Base-by-base conservation (phyloP, 108 stramenopile genomes). In the Conticribra guillardii region DNA sequence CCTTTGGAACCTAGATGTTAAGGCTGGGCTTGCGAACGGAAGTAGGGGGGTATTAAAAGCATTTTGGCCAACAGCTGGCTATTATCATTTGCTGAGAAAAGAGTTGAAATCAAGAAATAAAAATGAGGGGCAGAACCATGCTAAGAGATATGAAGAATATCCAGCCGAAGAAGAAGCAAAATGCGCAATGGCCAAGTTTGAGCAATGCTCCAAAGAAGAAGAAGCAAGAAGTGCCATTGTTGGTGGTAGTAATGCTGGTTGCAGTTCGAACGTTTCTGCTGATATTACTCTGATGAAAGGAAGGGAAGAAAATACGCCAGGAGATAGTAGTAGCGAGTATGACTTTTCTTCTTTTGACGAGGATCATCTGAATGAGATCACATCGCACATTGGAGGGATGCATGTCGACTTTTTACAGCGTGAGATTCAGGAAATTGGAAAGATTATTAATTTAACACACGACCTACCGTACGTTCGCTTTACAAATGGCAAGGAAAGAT, bases 11-110 rank as follows among this genome's bases (percentile, higher is more conserved):
- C 57, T 79, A 19, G 72, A 79, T 18, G 15, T 79, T 14, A 64
- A 57, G 11, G 15, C 2, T 2, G 75, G 70, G 22, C 77, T 90
- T 17, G 85, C 84, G 0, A 93, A 93, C 72, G 91, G 91, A 5
- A 64, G 87, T 17, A 69, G 86, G 15, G 89, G 89, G 4, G 81
- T 87, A 11, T 83, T 93, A 4, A 49, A 64, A 23, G 81, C 45
- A 14, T 86, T 84, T 31, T 24, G 58, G 22, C 32, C 56, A 9
- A n/a, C 57, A 11, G 76, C 33, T 18, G 76, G 54, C 17, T 60
- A 78, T 48, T 31, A 27, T 18, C 22, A 73, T 47, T 29, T 73
- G 49, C 9, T 79, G 4, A 21, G 32, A 46, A 22, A 60, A 62
- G 71, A 73, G 26, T n/a, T n/a, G n/a, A n/a, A n/a, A n/a, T n/a